These are phyloP conservation scores for Monilinia fructigena DNA, from an alignment of 2,329 filamentous ascomycete species.

Conservation along the genomic window DNA sequence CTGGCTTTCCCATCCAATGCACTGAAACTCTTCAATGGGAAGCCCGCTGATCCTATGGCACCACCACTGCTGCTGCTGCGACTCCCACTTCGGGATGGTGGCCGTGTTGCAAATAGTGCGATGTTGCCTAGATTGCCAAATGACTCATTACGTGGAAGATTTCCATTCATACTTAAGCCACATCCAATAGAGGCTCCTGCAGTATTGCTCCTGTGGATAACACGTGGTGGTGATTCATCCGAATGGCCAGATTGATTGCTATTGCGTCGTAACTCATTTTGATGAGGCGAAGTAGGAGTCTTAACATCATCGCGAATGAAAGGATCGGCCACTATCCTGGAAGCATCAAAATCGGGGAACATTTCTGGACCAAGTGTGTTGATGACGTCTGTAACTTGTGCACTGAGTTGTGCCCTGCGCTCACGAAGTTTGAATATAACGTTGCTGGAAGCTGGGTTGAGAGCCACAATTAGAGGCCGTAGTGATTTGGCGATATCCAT, in stretches of 20 bases:
- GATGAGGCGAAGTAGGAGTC: slow-evolving; percentile 34
- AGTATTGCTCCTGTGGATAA: slow-evolving; percentile 32
- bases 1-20: slow-evolving; percentile 65
- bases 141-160: slow-evolving; percentile 79
- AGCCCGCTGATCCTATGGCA: slow-evolving; percentile 58
- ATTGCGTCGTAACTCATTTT: slow-evolving; percentile 41
- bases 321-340: slow-evolving; percentile 64
- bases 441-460: slow-evolving; percentile 81
- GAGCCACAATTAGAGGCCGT: slow-evolving; percentile 78
- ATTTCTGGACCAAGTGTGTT: slow-evolving; percentile 94
- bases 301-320: slow-evolving; percentile 37
- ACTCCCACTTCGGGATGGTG: slow-evolving; percentile 74
- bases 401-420: slow-evolving; percentile 70
- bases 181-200: slow-evolving; percentile 36
- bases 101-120: slow-evolving; percentile 85
- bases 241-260: slow-evolving; percentile 49
- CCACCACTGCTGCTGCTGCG: slow-evolving; percentile 68
- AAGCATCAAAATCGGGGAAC: slow-evolving; percentile 90
- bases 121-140: slow-evolving; percentile 87
- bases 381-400: slow-evolving; percentile 85
- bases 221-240: slow-evolving; percentile 35
- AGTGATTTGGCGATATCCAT: slow-evolving; percentile 99
- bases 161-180: slow-evolving; percentile 38
- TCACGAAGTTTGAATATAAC: slow-evolving; percentile 75
- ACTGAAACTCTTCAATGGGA: slow-evolving; percentile 70